A percentile compares a stretch with the other conserved stretches of the same genome.
Evolutionary conservation across 1,284 basidiomycete species (phyloP).

Genomic region (Malassezia furfur): DNA sequence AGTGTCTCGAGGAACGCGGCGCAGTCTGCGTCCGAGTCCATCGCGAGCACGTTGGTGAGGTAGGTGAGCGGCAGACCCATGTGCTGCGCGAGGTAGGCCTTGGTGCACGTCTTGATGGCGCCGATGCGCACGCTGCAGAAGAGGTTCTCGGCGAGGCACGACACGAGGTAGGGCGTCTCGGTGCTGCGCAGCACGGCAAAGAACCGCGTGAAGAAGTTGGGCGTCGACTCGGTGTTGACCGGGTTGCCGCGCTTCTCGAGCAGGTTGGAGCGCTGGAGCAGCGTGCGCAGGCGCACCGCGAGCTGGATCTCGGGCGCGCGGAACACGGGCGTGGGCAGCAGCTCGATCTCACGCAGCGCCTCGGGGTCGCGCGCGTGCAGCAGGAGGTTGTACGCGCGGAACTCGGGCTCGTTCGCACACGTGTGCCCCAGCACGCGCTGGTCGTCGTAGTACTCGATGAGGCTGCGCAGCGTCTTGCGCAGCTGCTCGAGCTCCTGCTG

Average conservation of each 20-base stretch:
- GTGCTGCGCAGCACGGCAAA: slow-evolving; percentile 50
- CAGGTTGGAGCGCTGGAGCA: slow-evolving; percentile 68
- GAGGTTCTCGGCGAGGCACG: slow-evolving; percentile 54
- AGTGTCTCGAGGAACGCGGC: slow-evolving; percentile 45
- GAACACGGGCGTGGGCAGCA: slow-evolving; percentile 65
- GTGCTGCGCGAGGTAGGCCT: slow-evolving; percentile 50
- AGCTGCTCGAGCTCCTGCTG: slow-evolving; percentile 76
- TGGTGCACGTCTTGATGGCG: slow-evolving; percentile 52
- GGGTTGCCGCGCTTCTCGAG: slow-evolving; percentile 50
- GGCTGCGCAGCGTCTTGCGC: slow-evolving; percentile 76
- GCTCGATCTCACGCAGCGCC: slow-evolving; percentile 60
- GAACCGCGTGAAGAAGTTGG: slow-evolving; percentile 56
- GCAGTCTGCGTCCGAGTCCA: slow-evolving; percentile 29
- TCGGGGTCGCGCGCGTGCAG: slow-evolving; percentile 78
- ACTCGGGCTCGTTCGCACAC: slow-evolving; percentile 79
- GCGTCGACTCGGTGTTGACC: slow-evolving; percentile 52
- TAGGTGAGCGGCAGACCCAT: slow-evolving; percentile 27
- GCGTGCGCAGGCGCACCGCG: slow-evolving; percentile 67
- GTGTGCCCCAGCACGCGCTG: slow-evolving; percentile 56
- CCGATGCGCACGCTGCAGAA: slow-evolving; percentile 53
- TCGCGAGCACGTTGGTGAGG: slow-evolving; percentile 22
- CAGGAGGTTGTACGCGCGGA: slow-evolving; percentile 86
- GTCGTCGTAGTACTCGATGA: slow-evolving; percentile 89
- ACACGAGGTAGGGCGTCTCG: slow-evolving; percentile 52
- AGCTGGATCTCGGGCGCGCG: slow-evolving; percentile 67